Conservation (phyloP, 2,329 filamentous ascomycete genomes). For the Pseudogymnoascus sp. region DNA sequence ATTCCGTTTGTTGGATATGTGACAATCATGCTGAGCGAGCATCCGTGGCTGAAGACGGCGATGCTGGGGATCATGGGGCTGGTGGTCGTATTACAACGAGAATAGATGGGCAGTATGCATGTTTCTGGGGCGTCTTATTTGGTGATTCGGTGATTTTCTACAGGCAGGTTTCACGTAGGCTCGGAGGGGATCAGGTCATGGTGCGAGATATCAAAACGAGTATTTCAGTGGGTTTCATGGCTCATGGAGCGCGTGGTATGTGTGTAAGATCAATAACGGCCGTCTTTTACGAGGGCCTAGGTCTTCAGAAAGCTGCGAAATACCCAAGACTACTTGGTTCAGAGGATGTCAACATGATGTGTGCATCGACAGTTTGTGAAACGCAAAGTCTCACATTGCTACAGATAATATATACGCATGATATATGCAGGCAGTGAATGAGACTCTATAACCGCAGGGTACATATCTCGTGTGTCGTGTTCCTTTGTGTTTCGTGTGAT, state of each 20-base stretch:
- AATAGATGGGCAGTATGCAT: constrained; percentile 40
- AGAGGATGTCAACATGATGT: not conserved
- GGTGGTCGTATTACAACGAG: constrained; percentile 83
- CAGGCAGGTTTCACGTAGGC: not conserved
- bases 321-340: not conserved
- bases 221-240: not conserved
- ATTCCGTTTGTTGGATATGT: constrained; percentile 95
- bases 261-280: not conserved
- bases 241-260: not conserved
- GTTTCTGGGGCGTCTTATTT: not conserved
- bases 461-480: not conserved
- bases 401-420: not conserved
- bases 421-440: not conserved
- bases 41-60: constrained; percentile 94
- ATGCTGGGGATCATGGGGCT: constrained; percentile 93
- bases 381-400: not conserved
- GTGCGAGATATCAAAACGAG: not conserved
- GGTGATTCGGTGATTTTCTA: not conserved
- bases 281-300: not conserved
- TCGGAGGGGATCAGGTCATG: not conserved
- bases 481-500: not conserved
- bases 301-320: too few species aligned
- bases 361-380: not conserved
- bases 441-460: not conserved
- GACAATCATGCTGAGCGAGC: constrained; percentile 88